These are phyloP conservation scores for Pythium brachiatum DNA, from an alignment of 352 stramenopile species.

Conservation along the genomic window DNA sequence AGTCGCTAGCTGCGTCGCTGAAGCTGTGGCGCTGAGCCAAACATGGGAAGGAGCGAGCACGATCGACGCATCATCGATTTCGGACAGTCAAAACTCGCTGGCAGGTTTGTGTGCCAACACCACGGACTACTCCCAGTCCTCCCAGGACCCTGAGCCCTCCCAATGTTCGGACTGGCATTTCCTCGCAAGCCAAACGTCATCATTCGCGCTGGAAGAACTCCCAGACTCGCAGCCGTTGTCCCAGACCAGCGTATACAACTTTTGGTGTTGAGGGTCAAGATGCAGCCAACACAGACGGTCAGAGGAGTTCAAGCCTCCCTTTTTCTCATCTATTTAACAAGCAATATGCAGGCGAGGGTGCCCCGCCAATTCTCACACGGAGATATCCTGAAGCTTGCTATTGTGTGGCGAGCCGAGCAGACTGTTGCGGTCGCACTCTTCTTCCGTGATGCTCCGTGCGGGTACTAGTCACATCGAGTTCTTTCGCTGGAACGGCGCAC, in stretches of 20 bases:
- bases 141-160: slow-evolving; percentile 8
- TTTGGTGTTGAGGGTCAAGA: slow-evolving; percentile 17
- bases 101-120: background rate
- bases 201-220: slow-evolving; percentile 40
- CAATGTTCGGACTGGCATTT: slow-evolving; percentile 28
- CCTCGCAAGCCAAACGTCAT: slow-evolving; percentile 38
- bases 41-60: background rate
- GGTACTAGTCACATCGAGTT: slow-evolving; percentile 22
- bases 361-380: background rate
- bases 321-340: slow-evolving; percentile 3
- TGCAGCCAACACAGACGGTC: no score
- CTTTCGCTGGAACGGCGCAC: slow-evolving; percentile 22
- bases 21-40: slow-evolving; percentile 19
- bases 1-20: slow-evolving; percentile 34
- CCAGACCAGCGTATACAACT: slow-evolving; percentile 40
- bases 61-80: background rate
- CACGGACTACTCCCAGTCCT: background rate
- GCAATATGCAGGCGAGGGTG: background rate
- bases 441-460: slow-evolving; percentile 23
- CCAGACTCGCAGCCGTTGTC: slow-evolving; percentile 51
- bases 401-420: slow-evolving; percentile 16
- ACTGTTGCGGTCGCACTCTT: slow-evolving; percentile 22
- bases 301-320: background rate
- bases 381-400: slow-evolving; percentile 4
- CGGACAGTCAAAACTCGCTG: background rate